A percentile compares a stretch with the other conserved stretches of the same genome.
These are phyloP conservation scores for Candida bentonensis DNA, from an alignment of 805 yeast genomes.

Conservation along the genomic window DNA sequence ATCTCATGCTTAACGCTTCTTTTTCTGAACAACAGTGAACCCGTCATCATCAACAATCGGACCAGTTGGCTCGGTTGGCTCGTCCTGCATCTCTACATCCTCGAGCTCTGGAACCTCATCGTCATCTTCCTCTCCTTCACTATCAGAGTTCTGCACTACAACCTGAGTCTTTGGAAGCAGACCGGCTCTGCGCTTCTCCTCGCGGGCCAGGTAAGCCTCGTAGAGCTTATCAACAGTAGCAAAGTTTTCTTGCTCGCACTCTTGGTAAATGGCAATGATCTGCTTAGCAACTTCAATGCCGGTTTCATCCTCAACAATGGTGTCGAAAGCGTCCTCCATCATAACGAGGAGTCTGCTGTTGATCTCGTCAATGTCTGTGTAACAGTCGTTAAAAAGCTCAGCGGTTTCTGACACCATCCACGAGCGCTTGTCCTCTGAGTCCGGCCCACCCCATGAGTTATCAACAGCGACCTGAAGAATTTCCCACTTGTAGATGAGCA, in stretches of 20 bases:
- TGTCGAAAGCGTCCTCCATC: slow-evolving; percentile 92
- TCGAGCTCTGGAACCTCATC: slow-evolving; percentile 26
- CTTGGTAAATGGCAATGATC: slow-evolving; percentile 51
- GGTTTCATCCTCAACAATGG: slow-evolving; percentile 76
- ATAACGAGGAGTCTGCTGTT: slow-evolving; percentile 80
- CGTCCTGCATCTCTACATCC: slow-evolving; percentile 28
- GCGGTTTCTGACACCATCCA: slow-evolving; percentile 80
- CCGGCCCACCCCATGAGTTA: slow-evolving; percentile 92
- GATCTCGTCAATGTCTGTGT: slow-evolving; percentile 62
- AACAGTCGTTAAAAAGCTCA: slow-evolving; percentile 52
- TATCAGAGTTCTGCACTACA: slow-evolving; percentile 40
- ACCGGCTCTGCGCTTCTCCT: slow-evolving; percentile 23
- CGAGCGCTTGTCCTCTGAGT: slow-evolving; percentile 81
- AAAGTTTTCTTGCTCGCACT: slow-evolving; percentile 42
- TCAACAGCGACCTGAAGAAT: slow-evolving; percentile 79
- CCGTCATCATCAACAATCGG: slow-evolving; percentile 91
- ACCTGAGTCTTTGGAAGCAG: slow-evolving; percentile 15
- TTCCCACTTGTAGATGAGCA: slow-evolving; percentile 87
- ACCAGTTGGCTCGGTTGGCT: slow-evolving; percentile 23
- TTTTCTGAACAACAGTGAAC: slow-evolving; percentile 71
- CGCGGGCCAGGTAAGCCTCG: slow-evolving; percentile 41
- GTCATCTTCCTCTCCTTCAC: slow-evolving; percentile 30
- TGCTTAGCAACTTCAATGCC: slow-evolving; percentile 60
- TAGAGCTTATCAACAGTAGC: slow-evolving; percentile 45
- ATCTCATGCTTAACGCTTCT: slow-evolving; percentile 27